These are phyloP conservation scores for Carex parvula DNA, from an alignment of 176 grass and related monocot genomes.

Conservation along the genomic window DNA sequence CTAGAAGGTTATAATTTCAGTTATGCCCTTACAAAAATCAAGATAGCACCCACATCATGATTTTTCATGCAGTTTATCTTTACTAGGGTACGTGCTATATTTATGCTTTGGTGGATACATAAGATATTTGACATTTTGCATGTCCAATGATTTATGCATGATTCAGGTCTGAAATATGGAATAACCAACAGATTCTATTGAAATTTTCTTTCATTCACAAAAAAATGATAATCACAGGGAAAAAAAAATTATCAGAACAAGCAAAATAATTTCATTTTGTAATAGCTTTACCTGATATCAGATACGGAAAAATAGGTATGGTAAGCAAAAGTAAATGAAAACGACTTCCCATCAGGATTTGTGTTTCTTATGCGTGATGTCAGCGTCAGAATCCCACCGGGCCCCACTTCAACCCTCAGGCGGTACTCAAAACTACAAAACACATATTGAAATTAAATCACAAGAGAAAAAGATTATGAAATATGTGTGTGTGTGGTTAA, in stretches of 20 bases:
- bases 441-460: conserved; percentile 1
- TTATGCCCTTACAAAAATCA: neutral
- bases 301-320: conserved; percentile 92
- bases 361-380: conserved; percentile 83
- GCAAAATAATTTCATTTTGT: conserved; percentile 19
- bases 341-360: conserved; percentile 71
- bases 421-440: conserved; percentile 85
- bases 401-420: conserved; percentile 69
- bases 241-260: too few relatives aligned
- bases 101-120: neutral
- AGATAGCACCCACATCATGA: neutral
- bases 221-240: neutral
- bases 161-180: neutral
- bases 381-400: conserved; percentile 75
- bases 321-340: conserved; percentile 89
- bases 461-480: neutral
- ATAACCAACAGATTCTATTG: neutral
- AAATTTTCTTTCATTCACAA: neutral
- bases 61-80: neutral
- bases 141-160: neutral
- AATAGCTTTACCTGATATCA: conserved; percentile 77
- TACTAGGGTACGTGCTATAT: neutral
- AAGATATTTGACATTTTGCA: neutral
- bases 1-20: neutral
- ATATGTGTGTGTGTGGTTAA: neutral